Conservation (phyloP, 768 basidiomycete species). For the Vararia minispora region DNA sequence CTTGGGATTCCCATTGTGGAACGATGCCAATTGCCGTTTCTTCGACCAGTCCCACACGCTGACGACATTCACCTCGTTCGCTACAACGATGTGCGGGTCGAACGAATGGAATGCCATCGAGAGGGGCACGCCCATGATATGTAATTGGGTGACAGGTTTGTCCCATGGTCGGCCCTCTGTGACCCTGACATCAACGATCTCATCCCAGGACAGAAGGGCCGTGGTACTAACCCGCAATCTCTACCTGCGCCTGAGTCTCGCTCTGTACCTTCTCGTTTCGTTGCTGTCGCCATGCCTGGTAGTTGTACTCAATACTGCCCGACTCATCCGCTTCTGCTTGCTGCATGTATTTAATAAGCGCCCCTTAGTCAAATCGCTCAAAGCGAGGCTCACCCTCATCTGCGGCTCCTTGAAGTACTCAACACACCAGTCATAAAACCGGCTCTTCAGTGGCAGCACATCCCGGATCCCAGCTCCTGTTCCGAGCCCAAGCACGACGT, state of each 20-base stretch:
- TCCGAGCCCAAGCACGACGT: conserved; percentile 64
- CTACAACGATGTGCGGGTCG: conserved; percentile 78
- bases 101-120: conserved; percentile 87
- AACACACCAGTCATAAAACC: conserved; percentile 91
- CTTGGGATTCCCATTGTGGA: conserved; percentile 79
- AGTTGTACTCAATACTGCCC: conserved; percentile 87
- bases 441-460: conserved; percentile 80
- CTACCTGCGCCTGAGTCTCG: conserved; percentile 59
- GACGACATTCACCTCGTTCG: conserved; percentile 80
- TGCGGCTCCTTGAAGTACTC: conserved; percentile 99
- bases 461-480: conserved; percentile 77
- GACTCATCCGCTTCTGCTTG: conserved; percentile 95
- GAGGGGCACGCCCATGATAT: conserved; percentile 47
- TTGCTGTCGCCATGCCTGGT: conserved; percentile 89
- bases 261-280: conserved; percentile 74
- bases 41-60: conserved; percentile 95
- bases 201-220: neutral
- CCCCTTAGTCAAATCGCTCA: too few species aligned
- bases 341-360: conserved; percentile 30
- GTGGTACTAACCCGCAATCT: conserved; percentile 53
- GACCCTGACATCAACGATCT: neutral
- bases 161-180: conserved; percentile 64
- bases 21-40: conserved; percentile 64
- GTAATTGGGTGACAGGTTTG: conserved; percentile 53
- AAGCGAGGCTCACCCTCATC: conserved; percentile 66